Base-by-base conservation (phyloP, 768 basidiomycete species). In the Hydnum rufescens region DNA sequence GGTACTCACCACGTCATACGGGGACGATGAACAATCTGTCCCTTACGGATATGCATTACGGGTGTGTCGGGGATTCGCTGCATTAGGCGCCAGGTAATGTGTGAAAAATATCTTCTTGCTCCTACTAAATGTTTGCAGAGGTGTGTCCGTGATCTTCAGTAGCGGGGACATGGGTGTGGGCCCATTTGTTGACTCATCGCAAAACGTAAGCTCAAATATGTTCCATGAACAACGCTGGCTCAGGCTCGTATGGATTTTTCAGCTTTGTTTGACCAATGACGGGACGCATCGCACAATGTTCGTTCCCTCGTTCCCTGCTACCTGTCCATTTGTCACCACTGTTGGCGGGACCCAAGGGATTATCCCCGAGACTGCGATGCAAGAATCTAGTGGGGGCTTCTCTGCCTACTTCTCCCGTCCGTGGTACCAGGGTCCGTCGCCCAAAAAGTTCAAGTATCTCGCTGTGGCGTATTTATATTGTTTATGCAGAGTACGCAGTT, bases 1-100 rank as follows among this genome's bases (percentile, higher is more conserved):
- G 56, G 67, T 74, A 3, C 80, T 85, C 42, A 80, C 79, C 0
- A 83, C 78, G 0, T 79, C 77, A 56, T 84, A 84, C 60, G 78
- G 71, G 2, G 81, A 84, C 47, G 71, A 75, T 54, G 82, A 85
- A 53, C 80, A 81, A 60, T 76, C 79, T 28, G 57, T 57, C 16
- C 57, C 57, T n/a, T 22, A 49, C 16, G 36, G 32, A 22, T 58
- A 47, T 44, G 57, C 57, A 16, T 22, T 22, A 18, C 49, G 56
- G 6, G 71, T 72, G 23, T 85, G 82, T 60, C 53, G 58, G 3
- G 70, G 67, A 4, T 76, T 86, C 51, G 80, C 79, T n/a, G 70
- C 74, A 56, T 72, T 85, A 8, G 76, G 81, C 54, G 74, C 69
- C 49, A 74, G 36, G 36, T 39, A 19, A 39, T 8, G 8, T 39